Percentiles rank a stretch among this genome's conserved stretches.
These are phyloP conservation scores for Hygrocybe punicea DNA, from an alignment of 768 basidiomycete species.

Conservation along the genomic window DNA sequence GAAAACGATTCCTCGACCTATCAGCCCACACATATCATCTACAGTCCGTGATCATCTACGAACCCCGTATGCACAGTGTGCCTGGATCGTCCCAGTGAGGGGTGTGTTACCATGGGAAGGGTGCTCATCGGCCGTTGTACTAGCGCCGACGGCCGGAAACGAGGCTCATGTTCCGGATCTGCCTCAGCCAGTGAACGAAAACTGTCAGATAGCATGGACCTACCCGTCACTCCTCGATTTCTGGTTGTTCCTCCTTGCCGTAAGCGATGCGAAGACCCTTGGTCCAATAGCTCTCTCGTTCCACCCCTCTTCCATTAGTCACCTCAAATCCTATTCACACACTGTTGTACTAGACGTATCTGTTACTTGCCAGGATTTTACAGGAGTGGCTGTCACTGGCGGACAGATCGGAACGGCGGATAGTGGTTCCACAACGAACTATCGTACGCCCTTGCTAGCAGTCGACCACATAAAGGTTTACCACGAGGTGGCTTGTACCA, in stretches of 20 bases:
- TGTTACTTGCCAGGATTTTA: too few species aligned
- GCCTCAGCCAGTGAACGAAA: not conserved
- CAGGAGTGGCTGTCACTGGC: too few species aligned
- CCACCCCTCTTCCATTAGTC: conserved; percentile 30
- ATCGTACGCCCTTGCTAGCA: conserved; percentile 20
- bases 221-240: conserved; percentile 38
- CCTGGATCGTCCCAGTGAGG: conserved; percentile 59
- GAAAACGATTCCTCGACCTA: conserved; percentile 35
- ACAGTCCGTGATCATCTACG: conserved; percentile 23
- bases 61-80: conserved; percentile 39
- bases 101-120: conserved; percentile 49
- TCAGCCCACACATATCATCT: conserved; percentile 34
- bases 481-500: conserved; percentile 49
- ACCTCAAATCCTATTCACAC: conserved; percentile 11
- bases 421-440: too few species aligned
- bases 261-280: conserved; percentile 36
- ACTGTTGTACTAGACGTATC: not conserved
- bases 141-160: conserved; percentile 8
- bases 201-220: conserved; percentile 47
- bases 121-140: conserved; percentile 43
- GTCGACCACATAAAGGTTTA: conserved; percentile 58
- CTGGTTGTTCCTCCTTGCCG: conserved; percentile 48
- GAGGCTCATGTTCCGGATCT: not conserved
- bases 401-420: too few species aligned
- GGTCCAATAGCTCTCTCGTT: conserved; percentile 53